Evolutionary conservation across 306 rosid species (phyloP).

Genomic region (Vicia villosa): DNA sequence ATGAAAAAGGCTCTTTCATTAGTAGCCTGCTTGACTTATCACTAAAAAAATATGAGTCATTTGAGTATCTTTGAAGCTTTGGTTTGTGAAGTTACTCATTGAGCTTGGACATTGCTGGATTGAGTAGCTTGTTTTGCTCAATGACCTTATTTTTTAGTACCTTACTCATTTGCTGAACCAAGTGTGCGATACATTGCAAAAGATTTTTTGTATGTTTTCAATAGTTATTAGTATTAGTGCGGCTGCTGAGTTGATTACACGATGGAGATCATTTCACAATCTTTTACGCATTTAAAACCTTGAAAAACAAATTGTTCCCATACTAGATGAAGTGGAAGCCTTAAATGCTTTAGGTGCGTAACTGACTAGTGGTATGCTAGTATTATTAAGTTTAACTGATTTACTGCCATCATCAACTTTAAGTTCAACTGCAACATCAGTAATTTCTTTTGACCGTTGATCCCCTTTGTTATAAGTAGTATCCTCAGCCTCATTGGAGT

Average conservation of each 20-base stretch:
- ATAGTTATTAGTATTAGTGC: too few species aligned
- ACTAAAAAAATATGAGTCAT: neutral
- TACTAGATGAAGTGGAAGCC: slow-evolving; percentile 60
- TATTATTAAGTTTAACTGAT: slow-evolving; percentile 55
- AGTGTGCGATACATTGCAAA: too few species aligned
- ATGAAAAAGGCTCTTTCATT: neutral
- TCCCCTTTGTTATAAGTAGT: slow-evolving; percentile 47
- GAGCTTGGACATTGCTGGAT: neutral
- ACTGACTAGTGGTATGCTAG: slow-evolving; percentile 65
- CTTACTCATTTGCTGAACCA: too few species aligned
- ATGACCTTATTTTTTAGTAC: neutral
- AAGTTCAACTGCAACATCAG: slow-evolving; percentile 64
- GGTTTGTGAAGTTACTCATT: slow-evolving; percentile 11
- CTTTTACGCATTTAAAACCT: slow-evolving; percentile 19
- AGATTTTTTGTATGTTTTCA: too few species aligned
- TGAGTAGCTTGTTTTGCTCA: slow-evolving; percentile 24
- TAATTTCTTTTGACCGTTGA: slow-evolving; percentile 47
- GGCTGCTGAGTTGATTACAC: slow-evolving; percentile 24
- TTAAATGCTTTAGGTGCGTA: slow-evolving; percentile 63
- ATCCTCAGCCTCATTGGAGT: slow-evolving; percentile 57
- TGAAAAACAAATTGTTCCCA: slow-evolving; percentile 30
- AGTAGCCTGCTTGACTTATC: slow-evolving; percentile 16
- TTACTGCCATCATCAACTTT: slow-evolving; percentile 48
- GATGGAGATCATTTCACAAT: slow-evolving; percentile 26
- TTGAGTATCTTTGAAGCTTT: neutral